Percentiles rank a stretch among this genome's conserved stretches.
phyloP scores from a whole-genome alignment of 345 rosid species.

The Euphorbia lathyris region DNA sequence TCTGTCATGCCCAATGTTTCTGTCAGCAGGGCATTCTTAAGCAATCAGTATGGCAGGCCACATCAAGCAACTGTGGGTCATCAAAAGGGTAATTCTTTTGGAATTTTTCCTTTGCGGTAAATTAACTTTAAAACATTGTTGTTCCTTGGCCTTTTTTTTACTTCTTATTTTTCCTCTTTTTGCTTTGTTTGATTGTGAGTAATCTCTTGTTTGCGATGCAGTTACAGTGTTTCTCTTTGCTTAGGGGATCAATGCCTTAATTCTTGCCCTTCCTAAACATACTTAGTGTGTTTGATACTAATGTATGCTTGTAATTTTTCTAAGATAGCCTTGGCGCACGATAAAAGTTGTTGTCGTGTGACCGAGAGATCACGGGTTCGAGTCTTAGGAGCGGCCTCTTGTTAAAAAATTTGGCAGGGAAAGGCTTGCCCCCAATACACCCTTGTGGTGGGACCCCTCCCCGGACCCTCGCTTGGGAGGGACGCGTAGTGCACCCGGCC shows the following conservation, averaged over 20 bases:
- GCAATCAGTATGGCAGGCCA: conserved; percentile 51
- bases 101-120: neutral
- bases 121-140: neutral
- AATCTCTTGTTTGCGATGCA: neutral
- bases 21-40: conserved; percentile 43
- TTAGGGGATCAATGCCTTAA: neutral
- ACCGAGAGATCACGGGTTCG: no score
- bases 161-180: no score
- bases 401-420: no score
- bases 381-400: no score
- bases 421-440: no score
- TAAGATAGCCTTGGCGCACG: no score
- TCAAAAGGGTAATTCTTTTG: conserved; percentile 51
- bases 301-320: neutral
- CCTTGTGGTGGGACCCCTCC: no score
- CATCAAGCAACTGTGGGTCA: conserved; percentile 54
- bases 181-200: neutral
- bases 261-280: neutral
- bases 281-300: neutral
- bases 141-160: neutral
- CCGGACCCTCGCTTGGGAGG: no score
- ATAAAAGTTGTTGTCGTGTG: no score
- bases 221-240: neutral
- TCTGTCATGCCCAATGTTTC: conserved; percentile 38
- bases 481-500: no score